Evolutionary conservation across 169 alveolate species (phyloP), one percentile per base, ranked within the genome.

Genomic region (Plasmodium malariae): DNA sequence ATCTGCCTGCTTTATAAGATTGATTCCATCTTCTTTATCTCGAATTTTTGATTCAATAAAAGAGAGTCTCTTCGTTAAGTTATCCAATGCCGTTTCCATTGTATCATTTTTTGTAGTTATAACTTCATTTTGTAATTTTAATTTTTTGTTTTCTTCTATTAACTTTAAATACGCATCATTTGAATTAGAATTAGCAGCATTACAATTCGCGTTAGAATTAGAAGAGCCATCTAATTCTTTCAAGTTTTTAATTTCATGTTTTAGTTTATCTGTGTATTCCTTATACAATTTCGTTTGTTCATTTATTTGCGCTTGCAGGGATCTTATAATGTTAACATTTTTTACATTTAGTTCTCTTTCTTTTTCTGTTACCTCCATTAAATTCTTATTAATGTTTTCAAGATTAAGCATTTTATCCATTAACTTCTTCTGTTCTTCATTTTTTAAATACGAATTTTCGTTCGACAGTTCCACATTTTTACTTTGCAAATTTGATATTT

Each of bases 211-310:
- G 19, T 67, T 40, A n/a, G 54, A 21, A 7, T 74, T 26, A n/a
- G 30, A 17, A 11, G 55, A 19, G 2, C 34, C 45, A 37, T 51
- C 63, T 69, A 32, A 28, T 45, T 69, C 40, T 62, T 86, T 86
- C 21, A 68, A 62, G 1, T 69, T 51, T 21, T 30, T 24, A 0
- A 86, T 86, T 69, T 86, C 92, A 40, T 70, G 59, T 28, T 70
- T 86, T 48, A 86, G 57, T 30, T 69, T 70, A 71, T 86, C 78
- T 19, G 74, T 70, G 32, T 70, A 70, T 48, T 86, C 92, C 36
- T 86, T 86, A 43, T 86, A 70, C 32, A 68, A 70, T 43, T 70
- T 70, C 32, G 92, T 86, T 86, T 86, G 92, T 49, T 86, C 92
- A 60, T 86, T 86, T 26, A 86, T 86, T 51, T 86, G 92, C 17